A percentile compares a stretch with the other conserved stretches of the same genome.
Conservation (phyloP, 228 moss, liverwort and hornwort species). For the Sphagnum magellanicum region DNA sequence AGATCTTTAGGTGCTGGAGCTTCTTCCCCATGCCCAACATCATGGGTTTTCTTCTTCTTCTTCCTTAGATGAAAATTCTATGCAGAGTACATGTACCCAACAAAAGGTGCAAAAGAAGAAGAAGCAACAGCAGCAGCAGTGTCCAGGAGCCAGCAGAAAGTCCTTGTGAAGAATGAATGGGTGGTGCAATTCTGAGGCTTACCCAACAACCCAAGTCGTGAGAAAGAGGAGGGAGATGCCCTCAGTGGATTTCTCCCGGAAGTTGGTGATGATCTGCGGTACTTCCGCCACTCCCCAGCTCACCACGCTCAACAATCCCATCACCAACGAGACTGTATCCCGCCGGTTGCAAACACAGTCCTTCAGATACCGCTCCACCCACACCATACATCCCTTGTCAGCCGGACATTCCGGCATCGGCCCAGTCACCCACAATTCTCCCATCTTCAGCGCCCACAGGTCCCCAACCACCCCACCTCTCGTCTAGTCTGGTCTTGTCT, state of each 20-base stretch:
- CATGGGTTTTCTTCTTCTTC: too few relatives aligned
- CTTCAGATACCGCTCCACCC: constrained; percentile 66
- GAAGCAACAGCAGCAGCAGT: too few relatives aligned
- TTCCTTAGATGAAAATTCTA: too few relatives aligned
- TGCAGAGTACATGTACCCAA: too few relatives aligned
- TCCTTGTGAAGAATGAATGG: too few relatives aligned
- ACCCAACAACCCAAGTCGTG: constrained; percentile 80
- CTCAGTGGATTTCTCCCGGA: constrained; percentile 64
- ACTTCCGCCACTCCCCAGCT: constrained; percentile 93
- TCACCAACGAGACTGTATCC: constrained; percentile 53
- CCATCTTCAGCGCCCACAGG: too few relatives aligned
- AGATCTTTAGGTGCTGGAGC: too few relatives aligned
- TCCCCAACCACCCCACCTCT: too few relatives aligned
- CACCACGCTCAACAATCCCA: constrained; percentile 67
- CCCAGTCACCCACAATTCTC: neutral
- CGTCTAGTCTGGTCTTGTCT: too few relatives aligned
- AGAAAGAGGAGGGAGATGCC: constrained; percentile 79
- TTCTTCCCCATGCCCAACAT: too few relatives aligned
- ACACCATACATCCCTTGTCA: constrained; percentile 50
- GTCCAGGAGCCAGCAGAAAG: too few relatives aligned
- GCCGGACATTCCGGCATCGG: constrained; percentile 47
- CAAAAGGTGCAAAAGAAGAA: too few relatives aligned
- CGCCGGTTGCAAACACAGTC: constrained; percentile 73
- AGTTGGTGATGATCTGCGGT: constrained; percentile 86
- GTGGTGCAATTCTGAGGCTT: neutral